Conservation (phyloP, 1,284 basidiomycete genomes). For the Heimioporus retisporus region DNA sequence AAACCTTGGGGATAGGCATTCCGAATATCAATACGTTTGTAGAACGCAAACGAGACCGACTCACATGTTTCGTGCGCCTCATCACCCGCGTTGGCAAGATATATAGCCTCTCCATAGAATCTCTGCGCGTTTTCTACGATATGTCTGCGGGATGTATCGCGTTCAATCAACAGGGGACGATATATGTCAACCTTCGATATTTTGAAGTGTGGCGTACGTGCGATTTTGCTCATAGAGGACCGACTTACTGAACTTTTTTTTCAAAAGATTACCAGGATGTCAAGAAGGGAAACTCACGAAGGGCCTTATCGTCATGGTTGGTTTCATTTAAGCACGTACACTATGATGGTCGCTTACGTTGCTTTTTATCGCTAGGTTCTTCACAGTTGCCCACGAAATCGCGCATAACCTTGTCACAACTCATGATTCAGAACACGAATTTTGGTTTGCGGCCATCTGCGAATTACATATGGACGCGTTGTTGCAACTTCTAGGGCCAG, state of each 20-base stretch:
- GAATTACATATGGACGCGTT: conserved; percentile 61
- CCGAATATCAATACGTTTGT: not conserved
- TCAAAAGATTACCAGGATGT: conserved; percentile 55
- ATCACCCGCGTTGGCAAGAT: not conserved
- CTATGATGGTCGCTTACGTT: not conserved
- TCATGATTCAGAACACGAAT: conserved; percentile 89
- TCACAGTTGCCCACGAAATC: conserved; percentile 92
- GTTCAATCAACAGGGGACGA: not conserved
- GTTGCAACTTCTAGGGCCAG: not conserved
- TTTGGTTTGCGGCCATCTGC: conserved; percentile 92
- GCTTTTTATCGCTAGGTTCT: conserved; percentile 66
- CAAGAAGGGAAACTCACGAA: conserved; percentile 58
- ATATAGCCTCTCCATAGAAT: not conserved
- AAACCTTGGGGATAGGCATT: not conserved
- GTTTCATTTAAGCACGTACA: conserved; percentile 14
- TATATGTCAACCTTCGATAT: conserved; percentile 1
- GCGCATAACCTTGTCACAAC: conserved; percentile 83
- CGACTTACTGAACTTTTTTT: not conserved
- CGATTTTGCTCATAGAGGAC: not conserved
- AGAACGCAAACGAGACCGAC: not conserved
- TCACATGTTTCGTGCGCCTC: not conserved
- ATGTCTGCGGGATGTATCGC: not conserved
- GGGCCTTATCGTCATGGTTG: conserved; percentile 86
- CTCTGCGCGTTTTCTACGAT: not conserved
- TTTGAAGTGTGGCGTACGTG: conserved; percentile 10